These are phyloP conservation scores for Botryotinia convoluta DNA, from an alignment of 2,329 filamentous ascomycete species.

Conservation along the genomic window DNA sequence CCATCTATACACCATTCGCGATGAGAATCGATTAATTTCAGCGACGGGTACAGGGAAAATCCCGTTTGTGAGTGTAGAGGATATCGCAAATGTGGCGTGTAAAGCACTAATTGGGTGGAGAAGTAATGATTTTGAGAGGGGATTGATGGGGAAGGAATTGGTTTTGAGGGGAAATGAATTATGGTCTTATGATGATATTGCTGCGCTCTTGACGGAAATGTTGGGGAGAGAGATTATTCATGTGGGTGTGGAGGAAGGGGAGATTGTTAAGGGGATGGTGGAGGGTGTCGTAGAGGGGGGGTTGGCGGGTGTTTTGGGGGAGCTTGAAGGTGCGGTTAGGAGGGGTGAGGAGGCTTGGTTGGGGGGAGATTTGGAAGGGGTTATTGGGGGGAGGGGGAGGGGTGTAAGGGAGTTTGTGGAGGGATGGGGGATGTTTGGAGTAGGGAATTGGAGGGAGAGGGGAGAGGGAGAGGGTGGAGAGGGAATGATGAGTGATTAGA, in stretches of 20 bases:
- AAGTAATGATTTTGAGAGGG: background rate
- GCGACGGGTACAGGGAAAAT: constrained; percentile 38
- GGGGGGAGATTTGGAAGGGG: background rate
- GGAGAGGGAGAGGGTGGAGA: no score
- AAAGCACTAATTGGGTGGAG: constrained; percentile 5
- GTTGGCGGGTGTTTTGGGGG: background rate
- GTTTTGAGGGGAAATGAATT: background rate
- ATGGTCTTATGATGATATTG: constrained; percentile 34
- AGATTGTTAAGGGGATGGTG: constrained; percentile 1
- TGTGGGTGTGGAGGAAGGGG: background rate
- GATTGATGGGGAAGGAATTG: background rate
- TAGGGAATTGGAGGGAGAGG: background rate
- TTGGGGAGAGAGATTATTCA: background rate
- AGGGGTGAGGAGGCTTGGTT: constrained; percentile 2
- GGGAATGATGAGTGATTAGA: background rate
- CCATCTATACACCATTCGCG: constrained; percentile 38
- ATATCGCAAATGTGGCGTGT: background rate
- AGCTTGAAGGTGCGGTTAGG: background rate
- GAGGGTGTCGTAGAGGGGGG: background rate
- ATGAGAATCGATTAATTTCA: constrained; percentile 44
- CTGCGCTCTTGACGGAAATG: background rate
- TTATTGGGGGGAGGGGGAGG: background rate
- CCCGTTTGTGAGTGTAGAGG: background rate
- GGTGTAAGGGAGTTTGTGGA: background rate
- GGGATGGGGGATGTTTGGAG: background rate